These are phyloP conservation scores for Gossypium schwendimanii DNA, from an alignment of 441 rosid genomes.

Conservation along the genomic window DNA sequence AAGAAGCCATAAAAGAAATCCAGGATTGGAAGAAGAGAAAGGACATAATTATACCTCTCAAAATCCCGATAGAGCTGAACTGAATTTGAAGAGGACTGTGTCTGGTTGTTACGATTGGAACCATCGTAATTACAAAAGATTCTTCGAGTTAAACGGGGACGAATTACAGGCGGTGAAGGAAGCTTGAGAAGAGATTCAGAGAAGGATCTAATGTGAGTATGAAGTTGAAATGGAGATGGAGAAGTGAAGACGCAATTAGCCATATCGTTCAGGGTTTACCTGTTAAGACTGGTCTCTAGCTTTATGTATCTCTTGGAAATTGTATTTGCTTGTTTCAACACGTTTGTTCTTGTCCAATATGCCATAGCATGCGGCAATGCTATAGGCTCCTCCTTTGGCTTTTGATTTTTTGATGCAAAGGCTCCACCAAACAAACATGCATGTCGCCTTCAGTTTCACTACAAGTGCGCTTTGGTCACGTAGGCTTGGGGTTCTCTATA, in stretches of 20 bases:
- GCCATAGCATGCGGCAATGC: background rate
- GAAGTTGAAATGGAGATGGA: slow-evolving; percentile 4
- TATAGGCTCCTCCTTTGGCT: background rate
- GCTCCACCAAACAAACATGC: background rate
- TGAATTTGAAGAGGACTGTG: slow-evolving; percentile 32
- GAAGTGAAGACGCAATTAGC: slow-evolving; percentile 24
- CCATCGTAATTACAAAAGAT: slow-evolving; percentile 37
- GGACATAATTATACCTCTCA: slow-evolving; percentile 45
- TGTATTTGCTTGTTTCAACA: background rate
- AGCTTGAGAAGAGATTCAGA: background rate
- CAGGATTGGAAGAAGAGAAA: background rate
- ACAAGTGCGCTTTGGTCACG: background rate
- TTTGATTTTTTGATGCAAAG: background rate
- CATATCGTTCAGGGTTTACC: slow-evolving; percentile 16
- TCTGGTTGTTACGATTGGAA: slow-evolving; percentile 26
- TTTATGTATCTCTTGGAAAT: background rate
- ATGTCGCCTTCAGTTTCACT: background rate
- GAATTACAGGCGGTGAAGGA: slow-evolving; percentile 1
- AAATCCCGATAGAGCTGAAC: slow-evolving; percentile 69
- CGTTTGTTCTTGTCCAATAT: background rate
- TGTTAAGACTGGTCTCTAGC: background rate
- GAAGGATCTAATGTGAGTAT: background rate
- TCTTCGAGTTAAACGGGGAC: slow-evolving; percentile 5
- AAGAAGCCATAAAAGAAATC: background rate
- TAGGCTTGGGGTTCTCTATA: too few relatives aligned